phyloP scores from a whole-genome alignment of 352 stramenopile species.

The Thraustochytrium sp. region DNA sequence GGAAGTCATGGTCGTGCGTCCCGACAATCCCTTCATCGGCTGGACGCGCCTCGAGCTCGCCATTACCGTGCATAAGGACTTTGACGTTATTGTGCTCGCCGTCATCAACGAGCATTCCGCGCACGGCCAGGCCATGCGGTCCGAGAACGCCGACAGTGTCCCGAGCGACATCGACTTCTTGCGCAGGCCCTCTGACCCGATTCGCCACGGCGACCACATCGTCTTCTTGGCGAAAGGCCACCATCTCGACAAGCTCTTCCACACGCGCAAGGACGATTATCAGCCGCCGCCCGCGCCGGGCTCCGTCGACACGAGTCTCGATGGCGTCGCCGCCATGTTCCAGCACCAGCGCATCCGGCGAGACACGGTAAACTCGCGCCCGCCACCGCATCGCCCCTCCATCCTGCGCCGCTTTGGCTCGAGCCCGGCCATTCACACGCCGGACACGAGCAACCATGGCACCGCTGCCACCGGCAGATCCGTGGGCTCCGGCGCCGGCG shows the following conservation, averaged over 20 bases:
- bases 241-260: not conserved
- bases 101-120: not conserved
- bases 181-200: not conserved
- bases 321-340: too few species aligned
- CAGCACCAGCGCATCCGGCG: too few species aligned
- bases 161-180: not conserved
- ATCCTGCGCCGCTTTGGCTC: too few species aligned
- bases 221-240: not conserved
- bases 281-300: not conserved
- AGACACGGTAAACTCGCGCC: too few species aligned
- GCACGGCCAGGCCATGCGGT: not conserved
- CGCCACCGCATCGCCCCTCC: too few species aligned
- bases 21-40: conserved; percentile 9
- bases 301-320: not conserved
- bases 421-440: too few species aligned
- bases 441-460: too few species aligned
- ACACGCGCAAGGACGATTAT: conserved; percentile 16
- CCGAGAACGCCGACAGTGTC: not conserved
- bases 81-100: not conserved
- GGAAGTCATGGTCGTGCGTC: conserved; percentile 15
- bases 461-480: too few species aligned
- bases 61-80: not conserved
- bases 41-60: not conserved
- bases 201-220: not conserved
- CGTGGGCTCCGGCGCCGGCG: too few species aligned